Conservation (phyloP, 805 yeast genomes). For the Saturnispora serradocipensis region DNA sequence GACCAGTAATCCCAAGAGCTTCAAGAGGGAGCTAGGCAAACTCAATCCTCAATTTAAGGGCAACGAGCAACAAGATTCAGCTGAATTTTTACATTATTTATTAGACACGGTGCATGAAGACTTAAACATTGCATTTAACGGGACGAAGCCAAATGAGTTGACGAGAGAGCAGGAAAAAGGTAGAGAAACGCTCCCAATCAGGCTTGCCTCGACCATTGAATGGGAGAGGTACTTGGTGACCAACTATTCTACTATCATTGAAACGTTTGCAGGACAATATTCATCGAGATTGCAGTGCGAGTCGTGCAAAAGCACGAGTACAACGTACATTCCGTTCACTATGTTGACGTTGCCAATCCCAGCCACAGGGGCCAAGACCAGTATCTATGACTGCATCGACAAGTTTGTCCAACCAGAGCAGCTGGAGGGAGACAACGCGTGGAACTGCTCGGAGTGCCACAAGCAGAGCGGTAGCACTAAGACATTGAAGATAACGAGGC, state of each 20-base stretch:
- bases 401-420: constrained; percentile 69
- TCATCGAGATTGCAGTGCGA: constrained; percentile 69
- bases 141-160: constrained; percentile 50
- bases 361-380: constrained; percentile 13
- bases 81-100: constrained; percentile 68
- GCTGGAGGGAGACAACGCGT: constrained; percentile 67
- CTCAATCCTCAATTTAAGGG: constrained; percentile 57
- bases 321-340: constrained; percentile 79
- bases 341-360: constrained; percentile 78
- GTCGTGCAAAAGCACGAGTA: constrained; percentile 66
- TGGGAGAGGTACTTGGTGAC: constrained; percentile 83
- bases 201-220: constrained; percentile 79
- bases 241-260: constrained; percentile 73
- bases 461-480: constrained; percentile 55
- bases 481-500: constrained; percentile 59
- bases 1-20: constrained; percentile 21
- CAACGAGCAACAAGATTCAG: constrained; percentile 75
- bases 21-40: constrained; percentile 61
- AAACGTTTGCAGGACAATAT: constrained; percentile 82
- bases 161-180: constrained; percentile 51
- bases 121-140: constrained; percentile 55
- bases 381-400: constrained; percentile 58
- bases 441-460: constrained; percentile 79
- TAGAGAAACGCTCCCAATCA: constrained; percentile 63
- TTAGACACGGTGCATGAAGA: constrained; percentile 79